These are phyloP conservation scores for Colletotrichum eleusines DNA, from an alignment of 2,329 filamentous ascomycete species.

Conservation along the genomic window DNA sequence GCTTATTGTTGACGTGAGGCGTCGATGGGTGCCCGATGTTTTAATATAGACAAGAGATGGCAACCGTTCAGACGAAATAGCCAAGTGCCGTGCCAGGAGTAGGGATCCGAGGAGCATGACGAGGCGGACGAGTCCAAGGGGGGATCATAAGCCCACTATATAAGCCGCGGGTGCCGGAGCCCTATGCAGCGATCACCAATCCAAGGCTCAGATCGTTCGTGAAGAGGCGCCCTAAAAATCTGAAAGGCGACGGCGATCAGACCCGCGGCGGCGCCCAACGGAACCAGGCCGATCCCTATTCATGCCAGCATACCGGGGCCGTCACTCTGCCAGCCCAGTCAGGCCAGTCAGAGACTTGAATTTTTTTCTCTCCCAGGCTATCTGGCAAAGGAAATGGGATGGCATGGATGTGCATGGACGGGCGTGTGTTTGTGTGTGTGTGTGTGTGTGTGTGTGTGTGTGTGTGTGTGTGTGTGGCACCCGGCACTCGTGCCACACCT, in stretches of 20 bases:
- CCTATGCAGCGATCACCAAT: constrained; percentile 41
- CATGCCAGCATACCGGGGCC: constrained; percentile 30
- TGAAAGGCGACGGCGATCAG: constrained; percentile 33
- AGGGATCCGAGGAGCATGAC: constrained; percentile 4
- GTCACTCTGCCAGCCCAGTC: constrained; percentile 9
- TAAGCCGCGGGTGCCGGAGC: constrained; percentile 34
- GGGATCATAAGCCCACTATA: constrained; percentile 37
- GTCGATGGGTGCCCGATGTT: constrained; percentile 21
- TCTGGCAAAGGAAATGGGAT: constrained; percentile 5
- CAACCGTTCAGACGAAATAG: constrained; percentile 20
- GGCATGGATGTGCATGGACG: not conserved
- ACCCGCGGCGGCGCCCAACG: constrained; percentile 38
- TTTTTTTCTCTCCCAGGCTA: not conserved
- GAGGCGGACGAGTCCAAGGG: not conserved
- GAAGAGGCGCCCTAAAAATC: constrained; percentile 34
- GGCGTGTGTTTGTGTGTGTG: not conserved
- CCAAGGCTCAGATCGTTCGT: constrained; percentile 38
- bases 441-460: constrained; percentile 2
- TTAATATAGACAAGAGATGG: constrained; percentile 1
- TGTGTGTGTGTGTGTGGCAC: constrained; percentile 17
- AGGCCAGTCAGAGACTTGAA: constrained; percentile 6
- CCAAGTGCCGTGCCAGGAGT: constrained; percentile 12
- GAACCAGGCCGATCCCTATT: constrained; percentile 40
- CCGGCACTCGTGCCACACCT: constrained; percentile 22
- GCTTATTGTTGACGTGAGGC: constrained; percentile 15